Percentiles rank a stretch among this genome's conserved stretches.
phyloP scores from a whole-genome alignment of 345 rosid genomes.

The Citrus hindsii region DNA sequence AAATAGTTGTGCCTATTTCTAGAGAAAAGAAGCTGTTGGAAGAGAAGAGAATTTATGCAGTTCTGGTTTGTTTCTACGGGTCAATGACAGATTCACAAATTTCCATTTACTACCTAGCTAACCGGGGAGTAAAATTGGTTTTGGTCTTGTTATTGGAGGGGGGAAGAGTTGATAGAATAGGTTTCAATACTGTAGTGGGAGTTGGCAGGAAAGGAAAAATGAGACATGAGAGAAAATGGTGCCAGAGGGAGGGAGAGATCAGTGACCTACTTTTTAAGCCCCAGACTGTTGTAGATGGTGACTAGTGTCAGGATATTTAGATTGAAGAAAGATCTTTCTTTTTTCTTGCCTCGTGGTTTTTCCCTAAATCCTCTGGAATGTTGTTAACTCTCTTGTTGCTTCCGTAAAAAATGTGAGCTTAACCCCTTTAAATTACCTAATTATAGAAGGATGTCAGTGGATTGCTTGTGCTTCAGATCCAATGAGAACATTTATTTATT shows the following conservation, averaged over 20 bases:
- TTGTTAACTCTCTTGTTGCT: no score
- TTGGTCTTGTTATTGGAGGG: background rate
- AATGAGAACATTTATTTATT: no score
- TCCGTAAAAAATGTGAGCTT: no score
- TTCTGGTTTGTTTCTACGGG: background rate
- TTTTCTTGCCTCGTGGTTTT: background rate
- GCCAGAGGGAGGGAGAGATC: background rate
- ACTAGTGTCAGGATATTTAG: background rate
- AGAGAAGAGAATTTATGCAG: background rate
- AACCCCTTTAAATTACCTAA: no score
- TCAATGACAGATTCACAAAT: background rate
- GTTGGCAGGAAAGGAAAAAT: background rate
- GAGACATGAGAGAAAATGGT: background rate
- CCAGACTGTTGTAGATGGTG: background rate
- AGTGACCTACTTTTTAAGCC: background rate
- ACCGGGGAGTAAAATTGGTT: background rate
- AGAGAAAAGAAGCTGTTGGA: background rate
- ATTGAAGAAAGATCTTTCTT: background rate
- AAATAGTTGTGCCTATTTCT: background rate
- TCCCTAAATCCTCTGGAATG: background rate
- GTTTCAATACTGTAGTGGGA: background rate
- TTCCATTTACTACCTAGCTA: background rate
- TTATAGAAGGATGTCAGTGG: no score
- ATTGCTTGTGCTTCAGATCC: no score
- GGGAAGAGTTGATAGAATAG: background rate